These are phyloP conservation scores for Pontederia paniculata DNA, from an alignment of 176 grass and related monocot genomes.

Conservation along the genomic window DNA sequence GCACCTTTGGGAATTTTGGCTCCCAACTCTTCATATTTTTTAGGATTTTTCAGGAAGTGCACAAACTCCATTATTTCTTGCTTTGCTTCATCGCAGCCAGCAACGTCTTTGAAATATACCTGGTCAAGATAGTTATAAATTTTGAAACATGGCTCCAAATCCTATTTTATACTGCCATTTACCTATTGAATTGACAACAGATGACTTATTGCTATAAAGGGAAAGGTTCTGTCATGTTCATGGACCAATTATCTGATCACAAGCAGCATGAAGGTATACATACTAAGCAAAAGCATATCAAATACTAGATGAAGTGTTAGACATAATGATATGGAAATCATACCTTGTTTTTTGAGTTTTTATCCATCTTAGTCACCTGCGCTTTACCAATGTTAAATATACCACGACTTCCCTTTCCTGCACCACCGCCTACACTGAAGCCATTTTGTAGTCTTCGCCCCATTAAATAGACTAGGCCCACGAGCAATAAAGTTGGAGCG, in stretches of 20 bases:
- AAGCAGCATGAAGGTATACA: not conserved
- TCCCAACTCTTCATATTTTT: constrained; percentile 90
- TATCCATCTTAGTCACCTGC: constrained; percentile 84
- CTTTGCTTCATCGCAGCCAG: constrained; percentile 96
- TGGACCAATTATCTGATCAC: too few relatives aligned
- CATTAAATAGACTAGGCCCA: constrained; percentile 54
- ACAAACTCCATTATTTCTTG: constrained; percentile 99
- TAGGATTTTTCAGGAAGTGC: constrained; percentile 90
- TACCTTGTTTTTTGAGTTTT: constrained; percentile 91
- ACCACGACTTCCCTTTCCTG: constrained; percentile 32
- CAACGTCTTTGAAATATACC: constrained; percentile 92
- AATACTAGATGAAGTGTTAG: too few relatives aligned
- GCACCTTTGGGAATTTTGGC: constrained; percentile 97
- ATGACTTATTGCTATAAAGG: too few relatives aligned
- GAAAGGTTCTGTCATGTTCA: too few relatives aligned
- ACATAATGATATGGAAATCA: too few relatives aligned
- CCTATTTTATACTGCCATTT: too few relatives aligned
- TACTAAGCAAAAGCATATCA: not conserved
- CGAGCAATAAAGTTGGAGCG: constrained; percentile 42
- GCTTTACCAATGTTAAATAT: constrained; percentile 91
- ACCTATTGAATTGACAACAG: too few relatives aligned
- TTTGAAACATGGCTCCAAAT: not conserved
- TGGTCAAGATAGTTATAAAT: constrained; percentile 15
- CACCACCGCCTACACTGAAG: constrained; percentile 57
- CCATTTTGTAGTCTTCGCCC: constrained; percentile 51